A percentile compares a stretch with the other conserved stretches of the same genome.
These are phyloP conservation scores for Kondoa subrosea DNA, from an alignment of 768 basidiomycete species.

Conservation along the genomic window DNA sequence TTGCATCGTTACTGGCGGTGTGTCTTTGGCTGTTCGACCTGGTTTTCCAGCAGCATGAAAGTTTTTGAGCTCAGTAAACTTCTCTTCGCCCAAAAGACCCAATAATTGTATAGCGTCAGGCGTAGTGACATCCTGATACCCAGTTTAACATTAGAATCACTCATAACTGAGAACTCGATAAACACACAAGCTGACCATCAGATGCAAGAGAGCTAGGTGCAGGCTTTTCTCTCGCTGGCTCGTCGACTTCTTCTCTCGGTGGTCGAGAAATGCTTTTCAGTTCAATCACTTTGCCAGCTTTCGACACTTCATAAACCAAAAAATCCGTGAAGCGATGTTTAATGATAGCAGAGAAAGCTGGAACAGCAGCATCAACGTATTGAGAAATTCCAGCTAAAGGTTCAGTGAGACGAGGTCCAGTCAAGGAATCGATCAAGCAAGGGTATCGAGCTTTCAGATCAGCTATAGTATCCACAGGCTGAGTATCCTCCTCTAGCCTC, in stretches of 20 bases:
- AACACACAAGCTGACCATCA: neutral
- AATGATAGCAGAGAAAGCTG: conserved; percentile 39
- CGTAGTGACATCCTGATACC: neutral
- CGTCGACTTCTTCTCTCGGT: conserved; percentile 39
- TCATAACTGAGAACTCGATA: neutral
- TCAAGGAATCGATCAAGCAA: neutral
- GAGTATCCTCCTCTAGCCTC: neutral
- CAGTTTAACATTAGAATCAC: neutral
- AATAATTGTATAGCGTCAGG: neutral
- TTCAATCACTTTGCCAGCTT: conserved; percentile 60
- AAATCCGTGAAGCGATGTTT: conserved; percentile 72
- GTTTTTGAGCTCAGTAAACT: neutral
- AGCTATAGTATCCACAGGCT: neutral
- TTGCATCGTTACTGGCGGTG: conserved; percentile 44
- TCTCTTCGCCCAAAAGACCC: neutral
- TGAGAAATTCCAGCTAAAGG: conserved; percentile 62
- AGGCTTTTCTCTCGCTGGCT: neutral
- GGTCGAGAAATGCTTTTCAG: conserved; percentile 54
- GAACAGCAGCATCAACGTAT: conserved; percentile 54
- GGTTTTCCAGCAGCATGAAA: neutral
- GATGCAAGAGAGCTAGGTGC: neutral
- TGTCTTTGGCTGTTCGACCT: neutral
- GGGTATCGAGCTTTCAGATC: neutral
- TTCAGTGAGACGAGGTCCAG: neutral
- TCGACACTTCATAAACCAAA: conserved; percentile 76